Evolutionary conservation across 257 asterid genomes (phyloP).

Genomic region (Echites panduratus): DNA sequence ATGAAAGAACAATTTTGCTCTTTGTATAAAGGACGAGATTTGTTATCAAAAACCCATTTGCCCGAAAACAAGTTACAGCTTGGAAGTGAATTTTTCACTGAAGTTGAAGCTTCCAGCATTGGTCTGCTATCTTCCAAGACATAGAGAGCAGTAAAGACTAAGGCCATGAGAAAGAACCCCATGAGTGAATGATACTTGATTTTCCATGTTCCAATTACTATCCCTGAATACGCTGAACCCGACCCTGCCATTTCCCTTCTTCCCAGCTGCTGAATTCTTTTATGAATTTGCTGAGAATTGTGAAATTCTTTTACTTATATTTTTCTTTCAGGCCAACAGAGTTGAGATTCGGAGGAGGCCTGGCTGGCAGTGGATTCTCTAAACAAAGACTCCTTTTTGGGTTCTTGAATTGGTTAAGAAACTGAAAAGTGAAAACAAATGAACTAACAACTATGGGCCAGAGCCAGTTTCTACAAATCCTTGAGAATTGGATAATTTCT

Average conservation of each 20-base stretch:
- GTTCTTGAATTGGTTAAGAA: not conserved
- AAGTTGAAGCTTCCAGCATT: slow-evolving; percentile 16
- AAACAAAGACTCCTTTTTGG: not conserved
- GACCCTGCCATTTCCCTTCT: slow-evolving; percentile 3
- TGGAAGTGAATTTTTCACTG: not conserved
- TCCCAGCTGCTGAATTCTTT: not conserved
- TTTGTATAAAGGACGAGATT: slow-evolving; percentile 45
- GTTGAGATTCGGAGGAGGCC: not conserved
- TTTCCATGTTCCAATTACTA: slow-evolving; percentile 25
- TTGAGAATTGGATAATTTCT: not conserved
- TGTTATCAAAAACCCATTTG: slow-evolving; percentile 55
- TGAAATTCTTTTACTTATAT: not conserved
- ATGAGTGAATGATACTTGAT: slow-evolving; percentile 51
- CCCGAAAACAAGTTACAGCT: slow-evolving; percentile 45
- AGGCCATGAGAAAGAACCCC: slow-evolving; percentile 37
- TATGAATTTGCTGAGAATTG: not conserved
- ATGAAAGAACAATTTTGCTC: slow-evolving; percentile 48
- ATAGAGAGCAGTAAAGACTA: slow-evolving; percentile 49
- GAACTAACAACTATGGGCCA: not conserved
- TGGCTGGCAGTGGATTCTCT: not conserved
- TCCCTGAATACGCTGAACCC: slow-evolving; percentile 7
- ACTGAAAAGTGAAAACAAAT: not conserved
- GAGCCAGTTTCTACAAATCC: not conserved
- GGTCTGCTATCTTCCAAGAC: slow-evolving; percentile 43
- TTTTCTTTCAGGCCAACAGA: slow-evolving; percentile 1